These are phyloP conservation scores for Colletotrichum zoysiae DNA, from an alignment of 2,329 filamentous ascomycete species.

Conservation along the genomic window DNA sequence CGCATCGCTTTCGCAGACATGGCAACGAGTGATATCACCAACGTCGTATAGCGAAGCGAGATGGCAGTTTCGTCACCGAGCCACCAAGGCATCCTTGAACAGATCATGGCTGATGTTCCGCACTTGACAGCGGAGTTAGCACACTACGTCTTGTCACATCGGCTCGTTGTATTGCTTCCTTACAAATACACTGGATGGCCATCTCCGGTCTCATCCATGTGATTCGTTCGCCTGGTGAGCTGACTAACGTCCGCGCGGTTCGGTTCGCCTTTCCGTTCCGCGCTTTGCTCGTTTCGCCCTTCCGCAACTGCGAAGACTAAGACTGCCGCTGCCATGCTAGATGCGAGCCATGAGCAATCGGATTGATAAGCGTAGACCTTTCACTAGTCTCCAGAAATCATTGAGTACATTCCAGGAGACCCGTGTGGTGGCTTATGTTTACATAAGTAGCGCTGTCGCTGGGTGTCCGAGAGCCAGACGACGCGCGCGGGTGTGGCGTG, in stretches of 20 bases:
- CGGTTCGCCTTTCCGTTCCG: constrained; percentile 15
- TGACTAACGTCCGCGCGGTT: constrained; percentile 25
- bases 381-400: background rate
- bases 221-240: background rate
- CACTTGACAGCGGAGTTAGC: background rate
- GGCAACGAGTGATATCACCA: too few relatives aligned
- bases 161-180: background rate
- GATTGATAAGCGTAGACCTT: background rate
- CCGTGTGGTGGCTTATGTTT: background rate
- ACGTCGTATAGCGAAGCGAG: constrained; percentile 11
- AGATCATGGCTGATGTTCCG: constrained; percentile 13
- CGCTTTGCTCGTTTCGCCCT: constrained; percentile 7
- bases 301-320: background rate
- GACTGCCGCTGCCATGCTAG: background rate
- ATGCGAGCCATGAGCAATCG: constrained; percentile 2
- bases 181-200: background rate
- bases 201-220: background rate
- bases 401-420: too few relatives aligned
- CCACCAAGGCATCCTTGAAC: constrained; percentile 13
- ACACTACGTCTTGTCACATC: background rate
- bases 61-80: constrained; percentile 36
- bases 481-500: constrained; percentile 17
- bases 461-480: background rate
- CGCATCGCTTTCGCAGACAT: too few relatives aligned
- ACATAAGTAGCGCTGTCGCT: background rate